Conservation (phyloP, 78 protist genomes). For the Bodo saltans region DNA sequence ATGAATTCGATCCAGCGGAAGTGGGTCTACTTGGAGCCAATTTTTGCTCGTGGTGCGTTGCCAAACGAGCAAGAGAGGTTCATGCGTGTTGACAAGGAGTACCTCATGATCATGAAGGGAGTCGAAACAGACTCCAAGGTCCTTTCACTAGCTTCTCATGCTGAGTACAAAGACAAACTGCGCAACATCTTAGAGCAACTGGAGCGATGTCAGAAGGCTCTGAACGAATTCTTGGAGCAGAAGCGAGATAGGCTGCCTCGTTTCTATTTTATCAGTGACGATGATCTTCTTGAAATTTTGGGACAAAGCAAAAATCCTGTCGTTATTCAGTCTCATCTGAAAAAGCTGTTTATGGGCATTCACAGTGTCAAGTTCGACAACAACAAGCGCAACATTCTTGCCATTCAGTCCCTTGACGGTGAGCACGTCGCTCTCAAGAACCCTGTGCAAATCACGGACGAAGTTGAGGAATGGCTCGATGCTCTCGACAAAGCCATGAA, state of each 20-base stretch:
- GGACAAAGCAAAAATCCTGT: slow-evolving; percentile 53
- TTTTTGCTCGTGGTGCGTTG: slow-evolving; percentile 76
- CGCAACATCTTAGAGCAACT: slow-evolving; percentile 53
- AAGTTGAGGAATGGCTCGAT: slow-evolving; percentile 67
- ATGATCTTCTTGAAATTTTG: slow-evolving; percentile 83
- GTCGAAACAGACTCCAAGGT: slow-evolving; percentile 28
- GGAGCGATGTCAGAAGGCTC: slow-evolving; percentile 66
- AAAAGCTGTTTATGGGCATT: slow-evolving; percentile 80
- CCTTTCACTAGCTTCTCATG: neutral
- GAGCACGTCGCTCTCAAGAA: slow-evolving; percentile 51
- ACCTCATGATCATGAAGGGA: slow-evolving; percentile 42
- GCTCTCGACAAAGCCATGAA: slow-evolving; percentile 40
- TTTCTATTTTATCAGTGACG: slow-evolving; percentile 92
- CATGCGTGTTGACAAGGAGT: slow-evolving; percentile 63
- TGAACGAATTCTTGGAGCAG: slow-evolving; percentile 77
- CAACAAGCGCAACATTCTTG: neutral
- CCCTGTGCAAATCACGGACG: slow-evolving; percentile 46
- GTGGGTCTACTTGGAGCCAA: slow-evolving; percentile 91
- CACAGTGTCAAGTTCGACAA: slow-evolving; percentile 34
- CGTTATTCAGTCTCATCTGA: slow-evolving; percentile 72
- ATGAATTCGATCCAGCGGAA: slow-evolving; percentile 73
- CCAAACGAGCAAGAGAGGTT: slow-evolving; percentile 78
- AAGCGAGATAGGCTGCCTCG: slow-evolving; percentile 85
- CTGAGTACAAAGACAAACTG: slow-evolving; percentile 17
- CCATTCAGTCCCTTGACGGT: slow-evolving; percentile 47